Evolutionary conservation across 768 basidiomycete genomes (phyloP).

Genomic region (Leccinum broughii): DNA sequence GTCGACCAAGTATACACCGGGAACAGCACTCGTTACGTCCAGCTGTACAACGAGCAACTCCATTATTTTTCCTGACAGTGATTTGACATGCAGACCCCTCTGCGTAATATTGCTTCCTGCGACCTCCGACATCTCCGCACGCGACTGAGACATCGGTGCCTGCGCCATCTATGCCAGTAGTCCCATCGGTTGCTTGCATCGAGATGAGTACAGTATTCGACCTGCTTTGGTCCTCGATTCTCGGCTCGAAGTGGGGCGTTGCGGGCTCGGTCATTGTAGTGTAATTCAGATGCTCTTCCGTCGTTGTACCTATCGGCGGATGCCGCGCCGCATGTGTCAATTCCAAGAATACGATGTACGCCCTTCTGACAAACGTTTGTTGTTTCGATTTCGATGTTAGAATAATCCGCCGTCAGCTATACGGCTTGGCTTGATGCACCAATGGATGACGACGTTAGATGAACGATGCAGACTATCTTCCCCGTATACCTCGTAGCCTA

Average conservation of each 20-base stretch:
- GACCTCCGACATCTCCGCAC: conserved; percentile 4
- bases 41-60: neutral
- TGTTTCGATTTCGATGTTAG: neutral
- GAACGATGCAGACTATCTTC: neutral
- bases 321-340: conserved; percentile 1
- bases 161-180: neutral
- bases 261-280: neutral
- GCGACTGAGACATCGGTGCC: conserved; percentile 15
- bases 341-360: conserved; percentile 8
- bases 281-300: neutral
- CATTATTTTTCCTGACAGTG: conserved; percentile 1
- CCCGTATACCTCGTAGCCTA: neutral
- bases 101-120: conserved; percentile 7
- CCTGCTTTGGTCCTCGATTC: neutral
- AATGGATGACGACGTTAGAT: neutral
- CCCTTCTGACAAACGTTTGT: neutral
- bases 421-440: neutral
- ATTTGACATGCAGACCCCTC: conserved; percentile 3
- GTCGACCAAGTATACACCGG: neutral
- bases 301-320: conserved; percentile 8
- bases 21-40: neutral
- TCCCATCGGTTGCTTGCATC: neutral
- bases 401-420: neutral
- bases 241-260: neutral
- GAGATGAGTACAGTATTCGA: neutral